Conservation (phyloP, 495 filamentous ascomycete species). For the Penicilliopsis zonata region DNA sequence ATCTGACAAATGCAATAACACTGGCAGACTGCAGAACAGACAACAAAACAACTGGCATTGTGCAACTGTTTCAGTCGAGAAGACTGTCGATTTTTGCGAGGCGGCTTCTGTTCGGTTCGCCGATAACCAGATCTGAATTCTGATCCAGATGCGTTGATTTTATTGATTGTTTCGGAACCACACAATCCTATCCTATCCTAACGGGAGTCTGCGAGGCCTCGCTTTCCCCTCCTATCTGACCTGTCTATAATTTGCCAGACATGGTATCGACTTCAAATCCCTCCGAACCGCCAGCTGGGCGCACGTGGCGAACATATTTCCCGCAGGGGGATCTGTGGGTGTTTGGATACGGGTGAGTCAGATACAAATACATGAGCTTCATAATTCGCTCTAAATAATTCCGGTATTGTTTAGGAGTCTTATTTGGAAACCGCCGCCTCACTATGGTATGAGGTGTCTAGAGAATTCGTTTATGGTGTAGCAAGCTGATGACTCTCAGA, state of each 20-base stretch:
- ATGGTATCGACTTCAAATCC: too few relatives aligned
- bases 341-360: constrained; percentile 76
- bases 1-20: constrained; percentile 8
- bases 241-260: constrained; percentile 1
- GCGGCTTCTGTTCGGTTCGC: too few relatives aligned
- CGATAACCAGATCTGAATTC: too few relatives aligned
- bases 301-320: constrained; percentile 31
- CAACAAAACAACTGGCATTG: neutral
- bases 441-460: constrained; percentile 56
- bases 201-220: too few relatives aligned
- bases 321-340: constrained; percentile 64
- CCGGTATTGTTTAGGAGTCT: constrained; percentile 49
- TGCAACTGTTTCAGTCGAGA: too few relatives aligned
- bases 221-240: too few relatives aligned
- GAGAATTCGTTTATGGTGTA: neutral
- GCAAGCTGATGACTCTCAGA: constrained; percentile 38
- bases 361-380: neutral
- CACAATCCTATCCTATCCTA: too few relatives aligned
- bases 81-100: too few relatives aligned
- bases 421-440: constrained; percentile 97
- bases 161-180: too few relatives aligned
- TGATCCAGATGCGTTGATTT: too few relatives aligned
- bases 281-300: constrained; percentile 20
- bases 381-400: neutral
- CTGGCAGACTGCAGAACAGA: constrained; percentile 3